Base-by-base conservation (phyloP, 208 protist species). In the Lotmaria passim region DNA sequence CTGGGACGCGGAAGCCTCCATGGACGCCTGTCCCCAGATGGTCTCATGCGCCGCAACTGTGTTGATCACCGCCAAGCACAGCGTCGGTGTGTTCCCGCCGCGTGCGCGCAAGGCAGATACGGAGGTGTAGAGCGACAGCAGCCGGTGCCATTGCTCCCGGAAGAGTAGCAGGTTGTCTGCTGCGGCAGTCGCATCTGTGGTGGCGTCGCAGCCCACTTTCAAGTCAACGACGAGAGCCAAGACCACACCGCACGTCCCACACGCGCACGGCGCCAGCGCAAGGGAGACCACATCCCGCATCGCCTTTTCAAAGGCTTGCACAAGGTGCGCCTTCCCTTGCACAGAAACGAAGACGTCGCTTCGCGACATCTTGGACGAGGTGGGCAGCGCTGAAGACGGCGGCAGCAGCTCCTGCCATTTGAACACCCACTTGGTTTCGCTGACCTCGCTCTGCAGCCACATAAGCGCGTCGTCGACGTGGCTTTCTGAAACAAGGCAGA, bases 61-160 rank as follows among this genome's bases (percentile, higher is more conserved):
- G 46, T 65, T 73, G 12, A 83, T 50, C 46, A 83, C n/a, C n/a
- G 60, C 50, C 17, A 83, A 48, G 31, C 68, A 73, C 23, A 84
- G n/a, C 31, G 28, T 36, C 1, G 59, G 17, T 4, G 33, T 53
- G 17, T 21, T 33, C 15, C 50, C 67, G 33, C 31, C 24, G 24
- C 51, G 53, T 7, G 55, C 24, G 3, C 62, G 31, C 36, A 43
- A 5, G 17, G 46, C 10, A 10, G 61, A 33, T 10, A 26, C 44
- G 56, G 67, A 17, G 56, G 52, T 28, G 41, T 75, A 80, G 26
- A 65, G 50, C 4, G 55, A 47, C 8, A 72, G 61, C n/a, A 78
- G 21, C 11, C 51, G 52, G 17, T 79, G 69, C 31, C 26, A 59
- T 53, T 58, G 30, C 36, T 70, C 61, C 33, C 46, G 17, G n/a